These are phyloP conservation scores for Puccinia coronata DNA, from an alignment of 1,284 basidiomycete species.

Conservation along the genomic window DNA sequence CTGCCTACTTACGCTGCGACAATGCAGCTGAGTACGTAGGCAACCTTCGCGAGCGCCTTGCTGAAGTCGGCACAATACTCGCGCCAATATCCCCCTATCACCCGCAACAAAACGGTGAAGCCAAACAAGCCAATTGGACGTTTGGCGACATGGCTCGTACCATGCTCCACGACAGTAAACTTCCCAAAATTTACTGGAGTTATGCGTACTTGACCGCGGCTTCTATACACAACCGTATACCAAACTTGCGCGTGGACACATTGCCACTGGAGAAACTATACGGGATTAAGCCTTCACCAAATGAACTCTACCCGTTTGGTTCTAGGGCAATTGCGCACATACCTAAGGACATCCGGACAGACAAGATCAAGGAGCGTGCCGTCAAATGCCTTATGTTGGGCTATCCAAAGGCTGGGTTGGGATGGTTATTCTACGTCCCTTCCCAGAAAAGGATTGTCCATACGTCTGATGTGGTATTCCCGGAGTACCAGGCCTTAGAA, in stretches of 20 bases:
- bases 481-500: no score
- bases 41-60: neutral
- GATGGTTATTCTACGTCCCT: constrained; percentile 40
- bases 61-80: neutral
- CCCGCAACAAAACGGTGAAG: constrained; percentile 20
- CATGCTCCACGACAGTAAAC: neutral
- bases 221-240: neutral
- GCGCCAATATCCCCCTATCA: neutral
- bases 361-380: constrained; percentile 13
- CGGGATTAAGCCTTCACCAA: neutral
- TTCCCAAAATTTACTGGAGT: neutral
- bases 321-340: constrained; percentile 23
- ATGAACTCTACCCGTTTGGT: neutral
- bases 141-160: neutral
- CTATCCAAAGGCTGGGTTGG: neutral
- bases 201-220: neutral
- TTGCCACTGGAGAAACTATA: neutral
- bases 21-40: no score
- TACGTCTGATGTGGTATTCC: no score
- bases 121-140: no score
- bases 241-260: neutral
- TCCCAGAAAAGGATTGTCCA: no score
- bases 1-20: neutral
- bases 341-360: neutral
- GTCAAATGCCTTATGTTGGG: neutral